Evolutionary conservation across 768 basidiomycete genomes (phyloP).

Genomic region (Amanita rimosa): DNA sequence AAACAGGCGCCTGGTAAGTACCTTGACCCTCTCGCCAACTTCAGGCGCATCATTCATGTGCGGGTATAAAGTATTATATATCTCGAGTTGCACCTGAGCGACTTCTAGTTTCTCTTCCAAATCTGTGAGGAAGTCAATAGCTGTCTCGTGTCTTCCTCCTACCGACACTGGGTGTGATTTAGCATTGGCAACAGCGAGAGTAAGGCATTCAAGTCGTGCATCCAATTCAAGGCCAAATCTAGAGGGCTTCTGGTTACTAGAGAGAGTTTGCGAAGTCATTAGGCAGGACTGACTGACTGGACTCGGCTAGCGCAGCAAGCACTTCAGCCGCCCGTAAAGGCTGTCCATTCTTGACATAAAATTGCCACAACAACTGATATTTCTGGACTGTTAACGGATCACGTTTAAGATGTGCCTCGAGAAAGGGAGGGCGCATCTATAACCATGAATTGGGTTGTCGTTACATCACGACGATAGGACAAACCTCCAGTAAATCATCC

Average conservation of each 20-base stretch:
- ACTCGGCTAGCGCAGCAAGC: constrained; percentile 73
- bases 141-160: constrained; percentile 70
- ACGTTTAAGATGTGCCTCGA: constrained; percentile 79
- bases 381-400: constrained; percentile 76
- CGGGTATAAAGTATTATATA: constrained; percentile 57
- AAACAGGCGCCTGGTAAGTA: constrained; percentile 50
- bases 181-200: constrained; percentile 89
- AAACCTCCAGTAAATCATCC: constrained; percentile 84
- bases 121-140: constrained; percentile 91
- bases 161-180: constrained; percentile 85
- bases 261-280: background rate
- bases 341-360: constrained; percentile 87
- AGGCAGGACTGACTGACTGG: constrained; percentile 50
- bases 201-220: constrained; percentile 80
- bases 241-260: background rate
- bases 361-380: constrained; percentile 90
- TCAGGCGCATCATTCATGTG: constrained; percentile 51
- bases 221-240: constrained; percentile 64
- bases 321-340: constrained; percentile 84
- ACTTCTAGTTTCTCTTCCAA: constrained; percentile 96
- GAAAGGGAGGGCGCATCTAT: constrained; percentile 77
- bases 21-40: constrained; percentile 49
- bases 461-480: constrained; percentile 12
- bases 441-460: background rate
- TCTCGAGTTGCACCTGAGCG: constrained; percentile 91